Evolutionary conservation across 805 yeast genomes (phyloP).

Genomic region (Millerozyma acaciae): DNA sequence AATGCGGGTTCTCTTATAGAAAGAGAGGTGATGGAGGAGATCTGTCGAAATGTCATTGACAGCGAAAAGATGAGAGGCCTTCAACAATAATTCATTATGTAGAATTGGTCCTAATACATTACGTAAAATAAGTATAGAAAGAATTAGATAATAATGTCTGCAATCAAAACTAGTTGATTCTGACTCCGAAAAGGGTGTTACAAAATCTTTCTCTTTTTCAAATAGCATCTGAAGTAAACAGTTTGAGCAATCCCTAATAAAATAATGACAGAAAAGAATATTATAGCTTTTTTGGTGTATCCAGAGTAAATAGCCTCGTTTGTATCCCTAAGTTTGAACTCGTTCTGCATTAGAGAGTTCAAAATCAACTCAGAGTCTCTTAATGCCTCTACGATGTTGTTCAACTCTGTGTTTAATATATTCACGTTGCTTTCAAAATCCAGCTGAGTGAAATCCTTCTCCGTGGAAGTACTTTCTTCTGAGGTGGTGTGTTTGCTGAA

Average conservation of each 20-base stretch:
- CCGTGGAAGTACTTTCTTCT: too few relatives aligned
- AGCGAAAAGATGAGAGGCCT: slow-evolving; percentile 73
- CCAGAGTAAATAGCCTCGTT: slow-evolving; percentile 36
- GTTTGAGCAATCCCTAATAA: slow-evolving; percentile 30
- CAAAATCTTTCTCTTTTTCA: slow-evolving; percentile 22
- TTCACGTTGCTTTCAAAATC: slow-evolving; percentile 31
- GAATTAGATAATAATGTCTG: too few relatives aligned
- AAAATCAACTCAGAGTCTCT: slow-evolving; percentile 25
- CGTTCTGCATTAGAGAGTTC: slow-evolving; percentile 28
- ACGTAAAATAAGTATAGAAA: slow-evolving; percentile 1
- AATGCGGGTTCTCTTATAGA: slow-evolving; percentile 67
- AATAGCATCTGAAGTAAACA: slow-evolving; percentile 26
- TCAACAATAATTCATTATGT: not conserved
- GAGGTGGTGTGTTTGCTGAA: slow-evolving; percentile 17
- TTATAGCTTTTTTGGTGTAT: slow-evolving; percentile 27
- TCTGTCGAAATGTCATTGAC: slow-evolving; percentile 70
- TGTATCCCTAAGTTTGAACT: slow-evolving; percentile 30
- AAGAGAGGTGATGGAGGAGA: slow-evolving; percentile 64
- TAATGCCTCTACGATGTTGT: slow-evolving; percentile 28
- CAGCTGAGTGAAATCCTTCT: slow-evolving; percentile 22
- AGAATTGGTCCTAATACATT: not conserved
- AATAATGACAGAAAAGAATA: slow-evolving; percentile 23
- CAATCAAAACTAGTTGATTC: too few relatives aligned
- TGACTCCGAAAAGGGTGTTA: too few relatives aligned
- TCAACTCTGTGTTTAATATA: slow-evolving; percentile 27